A percentile compares a stretch with the other conserved stretches of the same genome.
These are phyloP conservation scores for Panus rudis DNA, from an alignment of 768 basidiomycete species.

Conservation along the genomic window DNA sequence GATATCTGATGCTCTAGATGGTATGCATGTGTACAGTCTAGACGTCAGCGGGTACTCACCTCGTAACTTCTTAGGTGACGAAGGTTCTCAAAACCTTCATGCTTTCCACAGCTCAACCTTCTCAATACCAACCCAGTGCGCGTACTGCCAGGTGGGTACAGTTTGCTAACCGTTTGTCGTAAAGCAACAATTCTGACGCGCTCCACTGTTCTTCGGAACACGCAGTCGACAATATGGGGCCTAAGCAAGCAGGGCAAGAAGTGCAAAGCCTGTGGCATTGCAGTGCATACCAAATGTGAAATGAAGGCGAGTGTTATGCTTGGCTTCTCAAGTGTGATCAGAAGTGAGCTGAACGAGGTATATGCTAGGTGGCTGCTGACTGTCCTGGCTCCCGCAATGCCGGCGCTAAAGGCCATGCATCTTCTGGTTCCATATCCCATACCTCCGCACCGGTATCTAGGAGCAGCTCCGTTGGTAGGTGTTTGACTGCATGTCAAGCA, in stretches of 20 bases:
- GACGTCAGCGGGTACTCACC: constrained; percentile 5
- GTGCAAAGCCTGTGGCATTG: constrained; percentile 68
- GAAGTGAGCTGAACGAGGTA: neutral
- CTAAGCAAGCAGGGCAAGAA: constrained; percentile 83
- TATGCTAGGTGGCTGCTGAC: constrained; percentile 72
- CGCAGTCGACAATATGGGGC: constrained; percentile 79
- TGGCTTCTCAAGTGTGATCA: too few species aligned
- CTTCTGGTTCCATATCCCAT: constrained; percentile 26
- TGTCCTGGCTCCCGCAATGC: constrained; percentile 32
- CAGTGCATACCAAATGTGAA: constrained; percentile 82
- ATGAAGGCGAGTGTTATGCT: constrained; percentile 52
- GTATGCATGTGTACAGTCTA: constrained; percentile 30
- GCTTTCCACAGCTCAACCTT: constrained; percentile 81
- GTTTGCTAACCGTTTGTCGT: neutral
- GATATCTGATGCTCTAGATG: constrained; percentile 55
- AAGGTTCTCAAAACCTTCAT: constrained; percentile 65
- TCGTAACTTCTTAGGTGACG: constrained; percentile 48
- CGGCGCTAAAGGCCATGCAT: constrained; percentile 2
- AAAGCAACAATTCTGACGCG: constrained; percentile 1
- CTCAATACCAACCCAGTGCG: constrained; percentile 78
- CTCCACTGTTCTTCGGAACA: too few species aligned
- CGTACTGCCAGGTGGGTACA: constrained; percentile 64
- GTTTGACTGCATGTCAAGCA: too few species aligned
- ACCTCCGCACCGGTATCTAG: constrained; percentile 26
- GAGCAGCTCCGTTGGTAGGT: constrained; percentile 9